Evolutionary conservation across 768 basidiomycete species (phyloP), one percentile per base, ranked within the genome.

Genomic region (Lactifluus rugatus): DNA sequence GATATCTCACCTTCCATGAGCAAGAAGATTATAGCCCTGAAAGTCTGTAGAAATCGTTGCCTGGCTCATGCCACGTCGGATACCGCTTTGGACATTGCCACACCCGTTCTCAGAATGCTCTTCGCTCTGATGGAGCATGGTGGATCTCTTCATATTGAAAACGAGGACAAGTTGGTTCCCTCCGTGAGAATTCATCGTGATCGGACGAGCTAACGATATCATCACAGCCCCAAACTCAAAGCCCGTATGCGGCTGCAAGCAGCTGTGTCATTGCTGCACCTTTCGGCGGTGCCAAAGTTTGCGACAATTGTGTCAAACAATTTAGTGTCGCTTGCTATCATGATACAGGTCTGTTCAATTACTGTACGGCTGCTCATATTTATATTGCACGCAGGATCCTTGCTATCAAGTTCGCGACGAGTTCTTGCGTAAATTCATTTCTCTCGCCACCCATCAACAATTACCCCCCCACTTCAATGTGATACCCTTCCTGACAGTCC

Each of bases 161-260:
- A 72, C 4, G 60, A 66, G 0, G 81, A 83, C 60, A 76, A 75
- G 83, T 85, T 56, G 39, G 78, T 69, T 37, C 23, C 31, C n/a
- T 5, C 21, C 34, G 23, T 42, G 19, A n/a, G 1, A 4, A 5
- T 17, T 36, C 3, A 42, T 28, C 6, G 2, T 17, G 4, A 21
- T 54, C 21, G 31, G 19, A 48, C 17, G 19, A 54, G 23, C 60
- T 71, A 42, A 67, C 64, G 47, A 55, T 52, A 17, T 28, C 37
- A 32, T 19, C 58, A 8, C 52, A 86, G 85, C 62, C 76, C 78
- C 2, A 76, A 77, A 70, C 80, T 82, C 36, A 83, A 83, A 67
- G 81, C 88, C 3, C 83, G 92, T 17, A 76, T 98, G 72, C 81
- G 95, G 31, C 72, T 97, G 8, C 85, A 89, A 66, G 91, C 93